These are phyloP conservation scores for Vinca minor DNA, from an alignment of 257 asterid genomes.

Conservation along the genomic window DNA sequence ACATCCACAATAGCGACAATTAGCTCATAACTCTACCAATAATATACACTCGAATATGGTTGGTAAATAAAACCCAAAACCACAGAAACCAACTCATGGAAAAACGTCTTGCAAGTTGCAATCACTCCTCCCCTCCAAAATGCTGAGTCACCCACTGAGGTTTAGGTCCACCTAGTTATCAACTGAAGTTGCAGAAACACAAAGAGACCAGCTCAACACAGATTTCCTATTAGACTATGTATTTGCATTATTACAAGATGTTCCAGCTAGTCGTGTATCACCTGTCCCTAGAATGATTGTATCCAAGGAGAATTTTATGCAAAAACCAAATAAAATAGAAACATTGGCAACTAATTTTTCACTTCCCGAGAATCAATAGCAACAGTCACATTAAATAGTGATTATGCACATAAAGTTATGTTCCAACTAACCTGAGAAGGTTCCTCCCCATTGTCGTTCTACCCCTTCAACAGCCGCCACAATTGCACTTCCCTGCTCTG, in stretches of 20 bases:
- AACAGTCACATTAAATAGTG: not conserved
- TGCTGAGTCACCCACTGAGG: too few species aligned
- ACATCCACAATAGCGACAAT: too few species aligned
- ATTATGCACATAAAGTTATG: not conserved
- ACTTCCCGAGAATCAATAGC: not conserved
- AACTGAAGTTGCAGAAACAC: too few species aligned
- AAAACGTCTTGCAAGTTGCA: too few species aligned
- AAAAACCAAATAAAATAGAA: not conserved
- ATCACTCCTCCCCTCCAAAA: too few species aligned
- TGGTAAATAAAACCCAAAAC: too few species aligned
- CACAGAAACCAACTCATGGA: too few species aligned
- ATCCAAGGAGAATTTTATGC: not conserved
- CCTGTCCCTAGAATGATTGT: not conserved
- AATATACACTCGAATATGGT: too few species aligned
- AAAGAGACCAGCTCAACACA: too few species aligned
- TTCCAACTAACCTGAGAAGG: conserved; percentile 57
- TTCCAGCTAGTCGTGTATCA: not conserved
- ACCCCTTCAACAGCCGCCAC: conserved; percentile 99
- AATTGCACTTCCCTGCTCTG: conserved; percentile 94
- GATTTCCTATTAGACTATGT: not conserved
- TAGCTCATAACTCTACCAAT: too few species aligned
- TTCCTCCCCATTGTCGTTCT: conserved; percentile 84
- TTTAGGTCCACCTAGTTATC: too few species aligned
- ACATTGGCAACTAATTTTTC: not conserved
- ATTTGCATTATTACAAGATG: not conserved